Conservation (phyloP, 1,139 yeast species). For the Yamadazyma buinensis region DNA sequence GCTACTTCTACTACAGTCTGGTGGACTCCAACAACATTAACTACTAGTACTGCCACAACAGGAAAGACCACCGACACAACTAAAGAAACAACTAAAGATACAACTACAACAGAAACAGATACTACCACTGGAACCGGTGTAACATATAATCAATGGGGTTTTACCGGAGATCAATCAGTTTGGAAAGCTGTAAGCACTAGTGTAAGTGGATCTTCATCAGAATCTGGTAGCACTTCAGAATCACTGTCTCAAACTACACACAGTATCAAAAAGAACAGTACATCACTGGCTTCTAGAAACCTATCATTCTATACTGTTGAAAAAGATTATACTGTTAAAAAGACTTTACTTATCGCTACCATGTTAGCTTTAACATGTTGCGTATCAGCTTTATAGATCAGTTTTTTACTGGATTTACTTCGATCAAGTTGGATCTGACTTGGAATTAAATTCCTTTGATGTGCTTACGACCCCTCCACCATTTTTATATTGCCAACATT, state of each 20-base stretch:
- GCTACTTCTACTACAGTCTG: slow-evolving; percentile 7
- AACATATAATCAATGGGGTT: slow-evolving; percentile 42
- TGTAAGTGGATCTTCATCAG: slow-evolving; percentile 1
- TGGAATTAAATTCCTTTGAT: too few species aligned
- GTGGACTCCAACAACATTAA: slow-evolving; percentile 8
- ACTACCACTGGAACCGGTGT: slow-evolving; percentile 12
- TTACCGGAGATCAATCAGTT: slow-evolving; percentile 36
- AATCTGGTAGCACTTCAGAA: slow-evolving; percentile 2
- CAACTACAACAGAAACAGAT: slow-evolving; percentile 12
- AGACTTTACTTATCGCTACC: slow-evolving; percentile 10
- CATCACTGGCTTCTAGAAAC: slow-evolving; percentile 16
- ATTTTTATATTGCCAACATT: too few species aligned
- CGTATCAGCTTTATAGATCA: slow-evolving; percentile 8
- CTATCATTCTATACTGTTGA: slow-evolving; percentile 7
- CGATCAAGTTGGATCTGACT: too few species aligned
- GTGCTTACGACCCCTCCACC: too few species aligned
- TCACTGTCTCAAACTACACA: slow-evolving; percentile 14
- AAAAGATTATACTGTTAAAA: slow-evolving; percentile 12
- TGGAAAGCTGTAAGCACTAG: too few species aligned
- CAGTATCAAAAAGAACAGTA: slow-evolving; percentile 16
- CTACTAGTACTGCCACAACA: slow-evolving; percentile 7
- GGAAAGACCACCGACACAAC: slow-evolving; percentile 5
- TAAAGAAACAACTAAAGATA: slow-evolving; percentile 2
- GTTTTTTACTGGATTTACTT: too few species aligned
- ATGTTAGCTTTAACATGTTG: slow-evolving; percentile 12